phyloP scores from a whole-genome alignment of 2,329 filamentous ascomycete genomes.

The Sporothrix globosa region DNA sequence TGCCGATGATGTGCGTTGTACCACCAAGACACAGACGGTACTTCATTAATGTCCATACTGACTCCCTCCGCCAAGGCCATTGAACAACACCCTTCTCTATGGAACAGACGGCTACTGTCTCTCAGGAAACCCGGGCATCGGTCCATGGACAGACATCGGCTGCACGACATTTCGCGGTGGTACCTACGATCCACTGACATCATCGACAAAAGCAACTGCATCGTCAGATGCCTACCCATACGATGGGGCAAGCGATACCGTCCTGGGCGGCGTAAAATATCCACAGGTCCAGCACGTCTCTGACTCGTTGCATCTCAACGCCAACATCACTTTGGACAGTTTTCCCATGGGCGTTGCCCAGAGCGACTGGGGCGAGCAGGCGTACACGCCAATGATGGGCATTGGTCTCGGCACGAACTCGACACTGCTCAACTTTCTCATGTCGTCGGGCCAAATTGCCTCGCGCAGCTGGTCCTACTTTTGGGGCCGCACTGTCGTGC shows the following conservation, averaged over 20 bases:
- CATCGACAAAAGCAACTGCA: conserved; percentile 1
- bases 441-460: conserved; percentile 39
- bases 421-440: conserved; percentile 40
- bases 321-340: conserved; percentile 33
- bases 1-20: conserved; percentile 32
- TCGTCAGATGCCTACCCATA: background rate
- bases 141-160: conserved; percentile 10
- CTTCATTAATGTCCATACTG: background rate
- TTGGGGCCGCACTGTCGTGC: conserved; percentile 37
- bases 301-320: conserved; percentile 33
- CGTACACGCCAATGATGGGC: conserved; percentile 37
- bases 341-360: conserved; percentile 37
- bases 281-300: conserved; percentile 7
- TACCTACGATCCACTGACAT: conserved; percentile 27
- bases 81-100: conserved; percentile 36
- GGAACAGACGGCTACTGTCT: conserved; percentile 33
- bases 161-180: conserved; percentile 36
- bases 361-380: conserved; percentile 38
- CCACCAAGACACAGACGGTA: background rate
- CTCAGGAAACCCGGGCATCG: background rate
- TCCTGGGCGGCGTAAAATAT: background rate
- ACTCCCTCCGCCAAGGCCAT: conserved; percentile 13
- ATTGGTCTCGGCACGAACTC: conserved; percentile 43
- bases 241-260: conserved; percentile 14
- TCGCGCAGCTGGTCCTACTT: conserved; percentile 35